Evolutionary conservation across 106 monocot genomes (phyloP).

Genomic region (Vanilla planifolia): DNA sequence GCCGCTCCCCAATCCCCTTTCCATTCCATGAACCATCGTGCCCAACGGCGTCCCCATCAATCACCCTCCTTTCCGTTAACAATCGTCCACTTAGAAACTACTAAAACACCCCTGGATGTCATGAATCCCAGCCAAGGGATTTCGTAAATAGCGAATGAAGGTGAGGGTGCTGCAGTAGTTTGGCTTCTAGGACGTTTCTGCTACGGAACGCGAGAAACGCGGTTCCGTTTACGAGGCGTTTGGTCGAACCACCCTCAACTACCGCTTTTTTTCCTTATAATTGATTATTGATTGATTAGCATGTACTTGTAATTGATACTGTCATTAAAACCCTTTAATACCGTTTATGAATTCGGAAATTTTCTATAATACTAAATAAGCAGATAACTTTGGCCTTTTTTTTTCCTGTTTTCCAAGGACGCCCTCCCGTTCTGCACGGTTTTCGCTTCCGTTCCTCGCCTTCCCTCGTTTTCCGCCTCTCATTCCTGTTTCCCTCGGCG

Average conservation of each 20-base stretch:
- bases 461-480: slow-evolving; percentile 3
- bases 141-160: not conserved
- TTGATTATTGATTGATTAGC: not conserved
- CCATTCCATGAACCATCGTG: no score
- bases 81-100: not conserved
- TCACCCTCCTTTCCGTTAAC: not conserved
- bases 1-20: no score
- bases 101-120: not conserved
- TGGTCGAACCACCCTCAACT: slow-evolving; percentile 19
- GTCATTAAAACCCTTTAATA: no score
- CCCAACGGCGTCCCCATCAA: no score
- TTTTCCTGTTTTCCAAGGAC: slow-evolving; percentile 8
- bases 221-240: slow-evolving; percentile 13
- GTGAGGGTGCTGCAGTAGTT: no score
- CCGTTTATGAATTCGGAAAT: not conserved
- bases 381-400: not conserved
- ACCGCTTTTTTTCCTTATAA: slow-evolving; percentile 1
- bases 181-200: no score
- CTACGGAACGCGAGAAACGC: not conserved
- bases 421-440: slow-evolving; percentile 1
- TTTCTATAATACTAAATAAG: not conserved
- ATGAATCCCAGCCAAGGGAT: not conserved
- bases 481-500: not conserved
- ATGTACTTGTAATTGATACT: no score
- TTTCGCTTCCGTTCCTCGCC: slow-evolving; percentile 1